Base-by-base conservation (phyloP, 495 filamentous ascomycete genomes). In the Viridothelium virens region DNA sequence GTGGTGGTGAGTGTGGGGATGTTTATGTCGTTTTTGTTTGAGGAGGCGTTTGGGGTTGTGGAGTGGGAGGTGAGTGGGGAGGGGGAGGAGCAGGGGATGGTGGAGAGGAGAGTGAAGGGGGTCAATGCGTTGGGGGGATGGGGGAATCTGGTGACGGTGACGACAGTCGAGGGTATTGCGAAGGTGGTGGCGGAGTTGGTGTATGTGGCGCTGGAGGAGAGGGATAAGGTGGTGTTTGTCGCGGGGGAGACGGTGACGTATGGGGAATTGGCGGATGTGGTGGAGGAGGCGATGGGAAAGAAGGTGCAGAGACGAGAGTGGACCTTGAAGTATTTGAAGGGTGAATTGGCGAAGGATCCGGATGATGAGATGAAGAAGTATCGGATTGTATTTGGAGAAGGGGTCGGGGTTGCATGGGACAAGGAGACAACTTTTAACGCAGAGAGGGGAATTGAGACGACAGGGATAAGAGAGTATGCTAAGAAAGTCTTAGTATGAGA, bases 241-340 rank as follows among this genome's bases (percentile, higher is more conserved):
- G 76, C 85, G 61, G 94, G 92, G 44, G 79, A 78, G 34, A 74
- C 94, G 67, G 80, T 97, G 7, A 88, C 92, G 41, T 98, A 96
- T 77, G 90, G 89, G 6, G 64, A 50, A 10, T 14, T 31, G 2
- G 71, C 71, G 14, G 65, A 65, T 2, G 73, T 75, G 38, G 69
- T 73, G 36, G 66, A 25, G 63, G 47, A 61, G 61, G 64, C 33
- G 66, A 72, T 39, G 67, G 72, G 63, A 72, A 76, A 33, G 62
- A 68, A 65, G 75, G 77, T 73, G 71, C 85, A 69, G 70, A 75
- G 56, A 77, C 77, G 67, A 78, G 71, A 81, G 46, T 81, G 79
- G 77, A 78, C 73, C 38, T 68, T 77, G 53, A 72, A 76, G 34
- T 56, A 65, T 14, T 69, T 85, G 67, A 71, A 70, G 64, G 68